Percentiles rank a stretch among this genome's conserved stretches.
These are phyloP conservation scores for Dacryopinax spathularia DNA, from an alignment of 768 basidiomycete species.

Conservation along the genomic window DNA sequence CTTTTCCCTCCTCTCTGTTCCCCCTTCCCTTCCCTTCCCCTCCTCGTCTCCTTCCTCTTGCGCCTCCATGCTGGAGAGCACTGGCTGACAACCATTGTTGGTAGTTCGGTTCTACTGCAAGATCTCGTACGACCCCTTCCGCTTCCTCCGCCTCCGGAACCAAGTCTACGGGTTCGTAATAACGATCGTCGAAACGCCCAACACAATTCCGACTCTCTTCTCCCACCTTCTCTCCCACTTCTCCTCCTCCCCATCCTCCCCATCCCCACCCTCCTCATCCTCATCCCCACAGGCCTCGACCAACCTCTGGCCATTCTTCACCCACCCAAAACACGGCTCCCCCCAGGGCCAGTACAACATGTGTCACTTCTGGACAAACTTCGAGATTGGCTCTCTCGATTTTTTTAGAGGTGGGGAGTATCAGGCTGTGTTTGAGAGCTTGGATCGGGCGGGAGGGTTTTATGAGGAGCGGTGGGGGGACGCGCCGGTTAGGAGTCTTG, in stretches of 20 bases:
- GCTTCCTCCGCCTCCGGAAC: constrained; percentile 7
- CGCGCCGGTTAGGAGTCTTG: constrained; percentile 21
- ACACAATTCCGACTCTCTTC: constrained; percentile 10
- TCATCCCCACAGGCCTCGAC: not conserved
- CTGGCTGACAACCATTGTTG: too few species aligned
- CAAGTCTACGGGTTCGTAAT: constrained; percentile 12
- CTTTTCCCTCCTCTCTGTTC: too few species aligned
- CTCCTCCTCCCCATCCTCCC: too few species aligned
- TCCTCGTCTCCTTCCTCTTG: too few species aligned
- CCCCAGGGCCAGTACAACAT: not conserved
- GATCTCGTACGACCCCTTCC: constrained; percentile 12
- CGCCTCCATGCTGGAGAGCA: too few species aligned
- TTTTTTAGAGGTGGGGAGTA: constrained; percentile 27
- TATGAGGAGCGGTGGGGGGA: constrained; percentile 30
- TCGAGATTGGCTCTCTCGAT: constrained; percentile 27
- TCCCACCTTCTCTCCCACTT: not conserved
- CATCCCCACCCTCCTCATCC: too few species aligned
- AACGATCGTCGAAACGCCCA: constrained; percentile 9
- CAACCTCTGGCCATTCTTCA: constrained; percentile 9
- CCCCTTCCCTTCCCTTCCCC: too few species aligned
- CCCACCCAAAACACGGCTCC: not conserved
- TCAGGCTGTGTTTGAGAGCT: constrained; percentile 25
- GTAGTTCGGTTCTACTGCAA: constrained; percentile 10
- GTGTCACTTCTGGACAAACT: constrained; percentile 27
- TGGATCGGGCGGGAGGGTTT: constrained; percentile 28